Evolutionary conservation across 768 basidiomycete genomes (phyloP).

Genomic region (Macrolepiota dolichaula): DNA sequence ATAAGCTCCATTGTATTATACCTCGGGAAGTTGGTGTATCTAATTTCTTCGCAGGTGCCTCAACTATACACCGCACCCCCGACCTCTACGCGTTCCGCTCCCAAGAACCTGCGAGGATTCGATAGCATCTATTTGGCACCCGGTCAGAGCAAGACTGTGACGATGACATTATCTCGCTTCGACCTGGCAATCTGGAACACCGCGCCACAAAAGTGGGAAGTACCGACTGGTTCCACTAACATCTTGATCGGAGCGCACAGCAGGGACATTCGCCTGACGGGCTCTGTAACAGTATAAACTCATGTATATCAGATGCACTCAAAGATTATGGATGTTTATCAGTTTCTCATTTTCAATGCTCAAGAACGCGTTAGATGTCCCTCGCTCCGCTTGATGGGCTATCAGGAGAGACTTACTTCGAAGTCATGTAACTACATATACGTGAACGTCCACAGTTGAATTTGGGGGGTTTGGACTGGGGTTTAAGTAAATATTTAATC

Average conservation of each 20-base stretch:
- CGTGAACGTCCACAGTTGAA: too few relatives aligned
- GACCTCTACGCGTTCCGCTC: conserved; percentile 43
- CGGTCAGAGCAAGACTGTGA: conserved; percentile 43
- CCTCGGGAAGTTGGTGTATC: neutral
- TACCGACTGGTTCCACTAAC: conserved; percentile 45
- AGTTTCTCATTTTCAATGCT: too few relatives aligned
- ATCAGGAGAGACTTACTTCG: too few relatives aligned
- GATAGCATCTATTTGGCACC: conserved; percentile 44
- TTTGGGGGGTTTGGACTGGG: too few relatives aligned
- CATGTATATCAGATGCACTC: neutral
- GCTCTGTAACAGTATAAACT: conserved; percentile 31
- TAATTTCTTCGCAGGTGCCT: conserved; percentile 34
- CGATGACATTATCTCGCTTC: conserved; percentile 44
- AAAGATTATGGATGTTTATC: neutral
- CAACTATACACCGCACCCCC: conserved; percentile 55
- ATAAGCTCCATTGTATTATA: conserved; percentile 4
- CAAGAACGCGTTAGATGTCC: too few relatives aligned
- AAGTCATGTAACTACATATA: too few relatives aligned
- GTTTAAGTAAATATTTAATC: too few relatives aligned
- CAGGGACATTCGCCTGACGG: conserved; percentile 43
- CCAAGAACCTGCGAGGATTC: conserved; percentile 53
- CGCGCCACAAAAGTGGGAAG: conserved; percentile 48
- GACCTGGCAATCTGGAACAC: conserved; percentile 57
- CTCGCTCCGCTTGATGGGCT: too few relatives aligned
- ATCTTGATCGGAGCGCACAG: conserved; percentile 49